phyloP scores from a whole-genome alignment of 129 eudicot species.

The Dittrichia graveolens region DNA sequence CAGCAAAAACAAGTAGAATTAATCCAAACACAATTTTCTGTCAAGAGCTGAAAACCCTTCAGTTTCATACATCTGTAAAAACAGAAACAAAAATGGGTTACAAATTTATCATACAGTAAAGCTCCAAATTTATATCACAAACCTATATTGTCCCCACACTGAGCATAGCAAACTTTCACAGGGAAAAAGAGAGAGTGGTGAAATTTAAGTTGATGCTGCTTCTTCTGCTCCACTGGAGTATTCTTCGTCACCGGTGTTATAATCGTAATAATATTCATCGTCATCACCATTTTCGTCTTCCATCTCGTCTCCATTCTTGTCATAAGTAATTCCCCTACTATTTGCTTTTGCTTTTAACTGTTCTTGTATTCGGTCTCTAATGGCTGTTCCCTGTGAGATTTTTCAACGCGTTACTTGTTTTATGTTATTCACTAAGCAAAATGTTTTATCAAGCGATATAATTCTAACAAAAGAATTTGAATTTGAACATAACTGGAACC shows the following conservation, averaged over 20 bases:
- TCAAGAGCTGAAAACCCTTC: no score
- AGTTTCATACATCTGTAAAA: conserved; percentile 22
- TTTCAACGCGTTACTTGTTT: not conserved
- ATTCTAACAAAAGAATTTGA: no score
- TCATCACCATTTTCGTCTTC: conserved; percentile 40
- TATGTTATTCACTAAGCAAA: not conserved
- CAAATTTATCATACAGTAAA: conserved; percentile 28
- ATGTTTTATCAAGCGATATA: no score
- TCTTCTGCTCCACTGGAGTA: conserved; percentile 47
- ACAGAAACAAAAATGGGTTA: conserved; percentile 10
- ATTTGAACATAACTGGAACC: no score
- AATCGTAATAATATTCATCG: conserved; percentile 54
- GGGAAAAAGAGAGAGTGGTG: not conserved
- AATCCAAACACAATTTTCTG: no score
- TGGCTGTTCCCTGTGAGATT: conserved; percentile 75
- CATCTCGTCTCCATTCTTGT: conserved; percentile 33
- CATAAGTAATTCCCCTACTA: conserved; percentile 34
- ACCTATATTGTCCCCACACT: conserved; percentile 34
- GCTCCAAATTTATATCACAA: conserved; percentile 28
- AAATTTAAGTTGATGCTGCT: conserved; percentile 4
- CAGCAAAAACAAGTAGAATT: no score
- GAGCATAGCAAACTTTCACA: conserved; percentile 3
- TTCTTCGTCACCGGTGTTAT: conserved; percentile 58
- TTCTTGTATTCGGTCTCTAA: conserved; percentile 83
- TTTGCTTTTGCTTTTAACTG: conserved; percentile 54